Evolutionary conservation across 2,329 filamentous ascomycete species (phyloP).

Genomic region (Fusarium oxysporum): DNA sequence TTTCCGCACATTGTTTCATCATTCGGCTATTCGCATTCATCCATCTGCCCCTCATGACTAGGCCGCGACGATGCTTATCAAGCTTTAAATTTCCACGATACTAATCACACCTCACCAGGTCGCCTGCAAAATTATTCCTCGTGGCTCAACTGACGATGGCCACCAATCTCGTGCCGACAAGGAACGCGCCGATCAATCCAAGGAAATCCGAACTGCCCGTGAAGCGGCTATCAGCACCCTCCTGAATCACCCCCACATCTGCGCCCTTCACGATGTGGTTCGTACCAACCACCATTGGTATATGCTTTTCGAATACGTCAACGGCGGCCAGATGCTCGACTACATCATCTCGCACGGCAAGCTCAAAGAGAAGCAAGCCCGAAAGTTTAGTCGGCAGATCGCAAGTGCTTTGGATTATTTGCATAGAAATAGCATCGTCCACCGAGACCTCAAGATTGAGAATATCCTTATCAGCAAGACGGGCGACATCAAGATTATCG

Average conservation of each 20-base stretch:
- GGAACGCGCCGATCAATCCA: conserved; percentile 93
- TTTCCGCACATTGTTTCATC: background rate
- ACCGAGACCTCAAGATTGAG: conserved; percentile 97
- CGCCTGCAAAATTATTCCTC: conserved; percentile 96
- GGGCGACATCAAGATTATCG: conserved; percentile 99
- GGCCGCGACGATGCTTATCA: conserved; percentile 3
- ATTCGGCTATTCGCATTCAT: conserved; percentile 4
- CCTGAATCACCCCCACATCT: conserved; percentile 94
- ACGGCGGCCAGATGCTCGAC: conserved; percentile 98
- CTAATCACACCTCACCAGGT: conserved; percentile 62
- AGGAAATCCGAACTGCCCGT: conserved; percentile 93
- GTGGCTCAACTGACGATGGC: conserved; percentile 88
- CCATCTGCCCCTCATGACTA: conserved; percentile 24
- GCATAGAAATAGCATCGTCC: conserved; percentile 97
- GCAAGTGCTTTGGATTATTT: conserved; percentile 97
- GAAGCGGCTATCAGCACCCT: conserved; percentile 97
- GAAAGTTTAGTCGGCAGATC: conserved; percentile 97
- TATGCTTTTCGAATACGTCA: conserved; percentile 99
- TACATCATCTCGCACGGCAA: conserved; percentile 99
- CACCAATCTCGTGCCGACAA: conserved; percentile 77
- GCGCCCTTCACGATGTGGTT: conserved; percentile 93
- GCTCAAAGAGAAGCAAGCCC: conserved; percentile 96
- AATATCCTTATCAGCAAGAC: conserved; percentile 99
- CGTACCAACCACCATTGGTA: conserved; percentile 99
- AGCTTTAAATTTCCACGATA: conserved; percentile 8